Evolutionary conservation across 2,329 filamentous ascomycete genomes (phyloP).

Genomic region (Fusarium brachygibbosum): DNA sequence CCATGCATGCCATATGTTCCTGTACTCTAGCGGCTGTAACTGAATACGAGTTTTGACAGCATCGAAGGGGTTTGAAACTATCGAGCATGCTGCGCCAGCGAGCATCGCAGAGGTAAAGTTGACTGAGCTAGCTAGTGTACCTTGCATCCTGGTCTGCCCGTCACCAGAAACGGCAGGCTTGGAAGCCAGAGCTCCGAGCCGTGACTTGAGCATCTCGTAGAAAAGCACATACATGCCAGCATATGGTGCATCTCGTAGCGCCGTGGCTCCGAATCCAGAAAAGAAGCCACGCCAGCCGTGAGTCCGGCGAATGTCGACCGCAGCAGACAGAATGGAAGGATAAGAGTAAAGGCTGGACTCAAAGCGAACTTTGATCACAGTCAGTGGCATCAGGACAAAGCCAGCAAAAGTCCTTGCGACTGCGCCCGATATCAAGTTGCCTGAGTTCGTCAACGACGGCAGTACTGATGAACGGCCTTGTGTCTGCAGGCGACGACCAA

Average conservation of each 20-base stretch:
- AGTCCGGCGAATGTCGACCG: constrained; percentile 77
- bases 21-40: constrained; percentile 84
- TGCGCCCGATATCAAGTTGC: constrained; percentile 88
- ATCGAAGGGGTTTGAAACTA: constrained; percentile 95
- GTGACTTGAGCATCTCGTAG: constrained; percentile 86
- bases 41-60: constrained; percentile 96
- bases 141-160: constrained; percentile 47
- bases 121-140: constrained; percentile 69
- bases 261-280: constrained; percentile 92
- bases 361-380: constrained; percentile 95
- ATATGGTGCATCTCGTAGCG: constrained; percentile 94
- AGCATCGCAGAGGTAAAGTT: constrained; percentile 88
- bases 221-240: constrained; percentile 94
- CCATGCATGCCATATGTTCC: constrained; percentile 83
- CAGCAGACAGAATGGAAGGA: constrained; percentile 79
- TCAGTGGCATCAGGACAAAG: constrained; percentile 94
- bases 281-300: constrained; percentile 90
- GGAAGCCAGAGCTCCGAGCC: constrained; percentile 58
- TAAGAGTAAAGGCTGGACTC: constrained; percentile 91
- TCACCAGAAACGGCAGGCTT: constrained; percentile 30
- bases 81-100: constrained; percentile 85
- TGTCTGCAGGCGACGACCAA: constrained; percentile 42
- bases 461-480: constrained; percentile 74
- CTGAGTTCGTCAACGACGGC: constrained; percentile 84
- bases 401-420: constrained; percentile 87